phyloP scores from a whole-genome alignment of 1,284 basidiomycete genomes.

The Ganoderma lucidum region DNA sequence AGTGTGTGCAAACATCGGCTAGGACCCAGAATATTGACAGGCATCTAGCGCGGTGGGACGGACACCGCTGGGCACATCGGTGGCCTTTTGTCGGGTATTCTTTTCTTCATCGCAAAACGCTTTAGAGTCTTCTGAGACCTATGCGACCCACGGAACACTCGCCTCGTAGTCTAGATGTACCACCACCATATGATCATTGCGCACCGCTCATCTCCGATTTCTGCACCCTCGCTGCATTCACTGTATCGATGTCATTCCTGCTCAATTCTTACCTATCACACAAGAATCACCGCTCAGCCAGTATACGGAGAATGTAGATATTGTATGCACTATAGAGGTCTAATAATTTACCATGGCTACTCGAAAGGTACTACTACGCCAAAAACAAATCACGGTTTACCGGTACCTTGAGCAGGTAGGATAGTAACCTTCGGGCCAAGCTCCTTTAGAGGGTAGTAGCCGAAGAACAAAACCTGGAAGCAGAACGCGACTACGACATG shows the following conservation, averaged over 20 bases:
- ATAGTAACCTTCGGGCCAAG: slow-evolving; percentile 54
- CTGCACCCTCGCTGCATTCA: not conserved
- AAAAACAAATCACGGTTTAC: not conserved
- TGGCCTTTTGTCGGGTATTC: slow-evolving; percentile 76
- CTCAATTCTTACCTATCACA: not conserved
- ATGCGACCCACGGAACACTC: not conserved
- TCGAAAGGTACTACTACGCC: not conserved
- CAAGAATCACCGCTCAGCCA: not conserved
- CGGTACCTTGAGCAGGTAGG: slow-evolving; percentile 12
- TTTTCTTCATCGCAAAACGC: slow-evolving; percentile 52
- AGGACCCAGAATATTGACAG: slow-evolving; percentile 12
- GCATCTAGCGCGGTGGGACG: slow-evolving; percentile 50
- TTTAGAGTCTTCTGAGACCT: slow-evolving; percentile 33
- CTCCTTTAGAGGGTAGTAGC: slow-evolving; percentile 72
- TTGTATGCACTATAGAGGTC: not conserved
- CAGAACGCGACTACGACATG: slow-evolving; percentile 82
- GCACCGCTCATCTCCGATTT: not conserved
- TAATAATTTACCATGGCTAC: slow-evolving; percentile 17
- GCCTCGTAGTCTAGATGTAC: not conserved
- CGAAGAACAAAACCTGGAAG: slow-evolving; percentile 91
- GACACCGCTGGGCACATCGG: slow-evolving; percentile 86
- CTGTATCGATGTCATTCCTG: not conserved
- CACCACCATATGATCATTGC: not conserved
- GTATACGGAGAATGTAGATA: not conserved
- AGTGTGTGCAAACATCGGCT: slow-evolving; percentile 39